Evolutionary conservation across 2,329 filamentous ascomycete genomes (phyloP).

Genomic region (Botrytis galanthina): DNA sequence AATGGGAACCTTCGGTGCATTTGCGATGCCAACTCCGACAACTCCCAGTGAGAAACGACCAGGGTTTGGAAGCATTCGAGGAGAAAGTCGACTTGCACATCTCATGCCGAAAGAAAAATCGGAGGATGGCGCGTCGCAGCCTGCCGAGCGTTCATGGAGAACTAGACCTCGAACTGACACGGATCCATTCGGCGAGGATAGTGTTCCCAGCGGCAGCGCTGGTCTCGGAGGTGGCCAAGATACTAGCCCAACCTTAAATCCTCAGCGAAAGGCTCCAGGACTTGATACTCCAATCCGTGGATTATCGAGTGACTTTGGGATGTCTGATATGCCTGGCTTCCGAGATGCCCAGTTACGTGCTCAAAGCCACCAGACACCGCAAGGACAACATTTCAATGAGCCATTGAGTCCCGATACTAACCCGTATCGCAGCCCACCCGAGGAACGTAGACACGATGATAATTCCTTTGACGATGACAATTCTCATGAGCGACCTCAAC

Average conservation of each 20-base stretch:
- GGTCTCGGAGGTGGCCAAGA: conserved; percentile 75
- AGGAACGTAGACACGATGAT: conserved; percentile 45
- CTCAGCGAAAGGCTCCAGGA: conserved; percentile 43
- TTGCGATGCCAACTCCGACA: conserved; percentile 63
- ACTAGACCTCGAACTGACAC: conserved; percentile 67
- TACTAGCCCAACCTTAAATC: conserved; percentile 52
- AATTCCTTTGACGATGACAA: conserved; percentile 39
- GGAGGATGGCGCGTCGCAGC: conserved; percentile 59
- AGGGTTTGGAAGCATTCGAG: conserved; percentile 62
- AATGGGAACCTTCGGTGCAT: conserved; percentile 87
- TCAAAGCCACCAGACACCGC: conserved; percentile 43
- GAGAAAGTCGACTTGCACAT: conserved; percentile 83
- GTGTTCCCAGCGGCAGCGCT: conserved; percentile 62
- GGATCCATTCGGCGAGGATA: conserved; percentile 70
- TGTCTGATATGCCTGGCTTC: conserved; percentile 58
- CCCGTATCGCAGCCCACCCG: conserved; percentile 87
- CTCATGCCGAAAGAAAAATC: conserved; percentile 74
- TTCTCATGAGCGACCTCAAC: conserved; percentile 50
- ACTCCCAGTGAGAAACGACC: conserved; percentile 68
- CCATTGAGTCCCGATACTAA: conserved; percentile 93
- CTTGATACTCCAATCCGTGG: conserved; percentile 45
- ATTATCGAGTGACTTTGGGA: conserved; percentile 56
- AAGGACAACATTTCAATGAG: conserved; percentile 51
- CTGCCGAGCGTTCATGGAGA: conserved; percentile 57
- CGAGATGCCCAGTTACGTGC: conserved; percentile 51